Base-by-base conservation (phyloP, 75 land plant species). In the Adiantum capillusveneris region DNA sequence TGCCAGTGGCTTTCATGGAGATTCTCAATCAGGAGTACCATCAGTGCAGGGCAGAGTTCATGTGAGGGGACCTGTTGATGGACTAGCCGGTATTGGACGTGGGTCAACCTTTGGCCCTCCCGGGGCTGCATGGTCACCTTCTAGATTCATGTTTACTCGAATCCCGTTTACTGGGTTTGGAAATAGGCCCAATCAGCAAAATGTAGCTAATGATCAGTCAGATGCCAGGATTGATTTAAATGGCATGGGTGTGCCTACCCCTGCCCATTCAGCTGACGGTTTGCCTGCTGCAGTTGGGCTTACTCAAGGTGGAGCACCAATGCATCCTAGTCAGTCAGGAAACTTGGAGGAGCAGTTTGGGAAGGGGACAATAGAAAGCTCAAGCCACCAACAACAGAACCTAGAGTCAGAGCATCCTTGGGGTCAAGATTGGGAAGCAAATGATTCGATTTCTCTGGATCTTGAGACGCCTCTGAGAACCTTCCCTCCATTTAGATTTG, bases 401-500 rank as follows among this genome's bases (percentile, higher is more conserved):
- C 36, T 78, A 22, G 82, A 85, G 17, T 48, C 81, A 50, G 86
- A 83, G 26, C 67, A 69, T 59, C 43, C 65, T n/a, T 24, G 59
- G 67, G 69, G 63, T 61, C 48, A 81, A 30, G 88, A 80, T 17
- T 90, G 94, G 94, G 96, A 84, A 60, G 62, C 62, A 64, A 41
- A 74, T 51, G 74, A 78, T 34, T 64, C 89, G 14, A 88, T 93
- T 48, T 59, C 82, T 14, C 62, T 92, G 78, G 94, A 92, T 68
- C 42, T 88, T 67, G 84, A 74, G 41, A 92, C 94, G 25, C 97
- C 94, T 44, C 44, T 92, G 25, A 79, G 84, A 60, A 85, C 78
- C 59, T 92, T 92, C 50, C 97, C 97, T 50, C 97, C 97, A 22
- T 92, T 92, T 34, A 89, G 97, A 14, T 92, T 92, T 71, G 97